Conservation (phyloP, 768 basidiomycete species). For the Psilocybe cyanescens region DNA sequence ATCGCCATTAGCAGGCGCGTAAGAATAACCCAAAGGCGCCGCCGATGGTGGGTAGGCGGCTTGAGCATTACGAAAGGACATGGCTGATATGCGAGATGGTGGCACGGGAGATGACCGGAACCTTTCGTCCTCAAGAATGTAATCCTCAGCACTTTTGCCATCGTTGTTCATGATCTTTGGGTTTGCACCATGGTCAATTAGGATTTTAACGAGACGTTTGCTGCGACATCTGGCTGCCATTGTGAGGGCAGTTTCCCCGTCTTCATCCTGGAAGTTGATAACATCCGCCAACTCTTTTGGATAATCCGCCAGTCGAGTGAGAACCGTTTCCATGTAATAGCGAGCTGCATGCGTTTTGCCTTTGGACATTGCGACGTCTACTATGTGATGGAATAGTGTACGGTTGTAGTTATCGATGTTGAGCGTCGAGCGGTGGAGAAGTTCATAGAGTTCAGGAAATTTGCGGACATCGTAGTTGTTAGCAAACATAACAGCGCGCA, state of each 20-base stretch:
- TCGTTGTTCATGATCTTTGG: slow-evolving; percentile 94
- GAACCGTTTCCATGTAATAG: slow-evolving; percentile 98
- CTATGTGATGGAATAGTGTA: slow-evolving; percentile 97
- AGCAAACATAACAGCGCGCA: slow-evolving; percentile 99
- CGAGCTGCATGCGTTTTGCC: slow-evolving; percentile 97
- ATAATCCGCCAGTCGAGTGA: slow-evolving; percentile 86
- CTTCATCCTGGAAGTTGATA: slow-evolving; percentile 99
- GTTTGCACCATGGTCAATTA: slow-evolving; percentile 96
- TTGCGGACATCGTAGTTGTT: slow-evolving; percentile 99
- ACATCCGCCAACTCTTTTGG: slow-evolving; percentile 97
- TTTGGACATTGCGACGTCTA: slow-evolving; percentile 97
- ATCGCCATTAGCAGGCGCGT: slow-evolving; percentile 57
- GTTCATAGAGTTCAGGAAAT: slow-evolving; percentile 96
- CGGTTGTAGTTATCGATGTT: slow-evolving; percentile 99
- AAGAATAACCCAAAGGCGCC: slow-evolving; percentile 43
- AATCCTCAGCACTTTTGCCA: slow-evolving; percentile 97
- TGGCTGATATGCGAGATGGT: slow-evolving; percentile 62
- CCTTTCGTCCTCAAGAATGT: slow-evolving; percentile 97
- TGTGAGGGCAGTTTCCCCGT: slow-evolving; percentile 96
- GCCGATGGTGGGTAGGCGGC: slow-evolving; percentile 55
- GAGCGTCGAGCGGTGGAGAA: slow-evolving; percentile 95
- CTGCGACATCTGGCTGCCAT: slow-evolving; percentile 95
- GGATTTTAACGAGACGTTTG: slow-evolving; percentile 92
- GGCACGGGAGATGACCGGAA: slow-evolving; percentile 91
- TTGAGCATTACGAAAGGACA: slow-evolving; percentile 78